phyloP scores from a whole-genome alignment of 768 basidiomycete genomes.

The Hericium coralloides region DNA sequence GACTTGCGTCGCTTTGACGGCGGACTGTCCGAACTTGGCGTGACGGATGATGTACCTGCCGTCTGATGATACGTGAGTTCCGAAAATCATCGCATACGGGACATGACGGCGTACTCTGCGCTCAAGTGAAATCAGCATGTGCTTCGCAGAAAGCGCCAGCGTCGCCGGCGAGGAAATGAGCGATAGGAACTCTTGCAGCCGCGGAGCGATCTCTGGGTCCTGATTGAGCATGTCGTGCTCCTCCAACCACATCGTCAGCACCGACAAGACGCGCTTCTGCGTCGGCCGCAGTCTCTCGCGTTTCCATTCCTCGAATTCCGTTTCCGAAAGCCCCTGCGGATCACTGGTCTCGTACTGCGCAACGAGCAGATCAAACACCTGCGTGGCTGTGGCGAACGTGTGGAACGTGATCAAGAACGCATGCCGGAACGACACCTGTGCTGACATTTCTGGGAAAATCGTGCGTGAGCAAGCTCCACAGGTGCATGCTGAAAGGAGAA shows the following conservation, averaged over 20 bases:
- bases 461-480: no score
- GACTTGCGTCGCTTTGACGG: not conserved
- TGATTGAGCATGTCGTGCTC: slow-evolving; percentile 54
- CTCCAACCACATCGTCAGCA: slow-evolving; percentile 55
- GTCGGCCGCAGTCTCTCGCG: slow-evolving; percentile 51
- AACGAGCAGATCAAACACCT: slow-evolving; percentile 60
- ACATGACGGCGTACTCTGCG: slow-evolving; percentile 37
- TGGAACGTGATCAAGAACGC: slow-evolving; percentile 82
- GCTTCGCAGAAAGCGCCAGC: slow-evolving; percentile 35
- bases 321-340: slow-evolving; percentile 34
- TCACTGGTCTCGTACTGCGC: slow-evolving; percentile 49
- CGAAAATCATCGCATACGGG: not conserved
- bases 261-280: slow-evolving; percentile 48
- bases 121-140: slow-evolving; percentile 43
- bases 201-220: slow-evolving; percentile 50
- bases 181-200: slow-evolving; percentile 46
- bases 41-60: not conserved
- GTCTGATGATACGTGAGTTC: no score
- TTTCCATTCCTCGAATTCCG: slow-evolving; percentile 59
- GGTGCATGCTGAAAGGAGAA: not conserved
- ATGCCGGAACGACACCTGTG: slow-evolving; percentile 32
- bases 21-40: slow-evolving; percentile 9
- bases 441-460: slow-evolving; percentile 12
- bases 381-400: slow-evolving; percentile 64
- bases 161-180: slow-evolving; percentile 28